Evolutionary conservation across 495 filamentous ascomycete genomes (phyloP).

Genomic region (Xylaria cubensis): DNA sequence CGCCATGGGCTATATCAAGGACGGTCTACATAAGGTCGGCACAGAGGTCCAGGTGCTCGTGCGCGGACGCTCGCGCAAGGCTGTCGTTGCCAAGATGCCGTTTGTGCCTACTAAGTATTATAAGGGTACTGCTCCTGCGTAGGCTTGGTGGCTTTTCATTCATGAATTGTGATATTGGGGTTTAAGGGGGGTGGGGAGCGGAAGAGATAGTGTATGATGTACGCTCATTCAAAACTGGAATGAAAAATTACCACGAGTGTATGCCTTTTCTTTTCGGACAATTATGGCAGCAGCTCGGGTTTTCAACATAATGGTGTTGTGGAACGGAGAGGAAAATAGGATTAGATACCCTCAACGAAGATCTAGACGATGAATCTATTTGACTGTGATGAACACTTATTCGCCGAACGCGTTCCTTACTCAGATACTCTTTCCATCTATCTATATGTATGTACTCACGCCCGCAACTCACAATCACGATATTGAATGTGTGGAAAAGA

Average conservation of each 20-base stretch:
- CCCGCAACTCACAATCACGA: background rate
- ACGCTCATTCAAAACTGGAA: background rate
- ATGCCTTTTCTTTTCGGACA: background rate
- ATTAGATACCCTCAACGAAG: constrained; percentile 32
- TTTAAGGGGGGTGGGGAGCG: no score
- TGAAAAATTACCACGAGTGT: background rate
- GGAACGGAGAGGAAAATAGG: background rate
- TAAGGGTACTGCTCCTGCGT: constrained; percentile 41
- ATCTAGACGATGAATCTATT: constrained; percentile 23
- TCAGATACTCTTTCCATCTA: background rate
- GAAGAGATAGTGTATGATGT: background rate
- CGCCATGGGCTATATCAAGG: constrained; percentile 92
- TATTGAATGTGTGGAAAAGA: background rate
- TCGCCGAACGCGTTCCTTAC: background rate
- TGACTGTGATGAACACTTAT: background rate
- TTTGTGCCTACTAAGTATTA: constrained; percentile 87
- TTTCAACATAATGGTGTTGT: constrained; percentile 22
- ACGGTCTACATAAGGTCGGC: constrained; percentile 82
- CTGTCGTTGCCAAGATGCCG: constrained; percentile 88
- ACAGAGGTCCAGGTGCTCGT: constrained; percentile 84
- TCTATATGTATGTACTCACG: background rate
- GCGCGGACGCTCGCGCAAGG: constrained; percentile 80
- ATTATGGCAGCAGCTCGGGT: background rate
- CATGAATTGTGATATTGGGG: no score
- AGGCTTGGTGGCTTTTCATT: background rate